A percentile compares a stretch with the other conserved stretches of the same genome.
Evolutionary conservation across 1,139 yeast species (phyloP).

Genomic region (Williopsis jadinii): DNA sequence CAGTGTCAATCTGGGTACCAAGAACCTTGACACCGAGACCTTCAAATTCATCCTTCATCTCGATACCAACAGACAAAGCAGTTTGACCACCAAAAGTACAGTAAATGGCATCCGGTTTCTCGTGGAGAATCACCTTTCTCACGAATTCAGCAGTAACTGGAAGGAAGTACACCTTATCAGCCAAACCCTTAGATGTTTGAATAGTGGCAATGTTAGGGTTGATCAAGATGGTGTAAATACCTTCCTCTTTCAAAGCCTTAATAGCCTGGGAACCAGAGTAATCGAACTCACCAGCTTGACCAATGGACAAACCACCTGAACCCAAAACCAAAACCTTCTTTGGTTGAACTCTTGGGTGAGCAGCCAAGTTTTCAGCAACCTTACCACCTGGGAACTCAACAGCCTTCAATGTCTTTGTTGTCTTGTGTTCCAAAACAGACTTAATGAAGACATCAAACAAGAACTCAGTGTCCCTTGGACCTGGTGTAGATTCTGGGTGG

Average conservation of each 20-base stretch:
- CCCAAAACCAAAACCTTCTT: constrained; percentile 95
- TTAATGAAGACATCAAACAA: constrained; percentile 89
- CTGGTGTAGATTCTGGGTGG: constrained; percentile 99
- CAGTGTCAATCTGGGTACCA: constrained; percentile 94
- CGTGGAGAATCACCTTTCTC: constrained; percentile 88
- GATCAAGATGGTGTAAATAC: constrained; percentile 88
- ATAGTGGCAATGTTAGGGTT: constrained; percentile 98
- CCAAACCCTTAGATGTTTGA: constrained; percentile 96
- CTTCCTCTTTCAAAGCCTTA: constrained; percentile 95
- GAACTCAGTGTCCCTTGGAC: constrained; percentile 98
- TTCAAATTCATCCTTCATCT: constrained; percentile 91
- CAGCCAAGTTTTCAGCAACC: constrained; percentile 63
- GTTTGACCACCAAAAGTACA: constrained; percentile 97
- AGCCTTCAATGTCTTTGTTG: constrained; percentile 53
- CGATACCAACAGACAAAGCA: constrained; percentile 91
- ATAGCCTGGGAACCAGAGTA: constrained; percentile 95
- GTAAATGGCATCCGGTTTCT: constrained; percentile 95
- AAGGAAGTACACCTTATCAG: constrained; percentile 94
- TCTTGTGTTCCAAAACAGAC: constrained; percentile 61
- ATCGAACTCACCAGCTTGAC: constrained; percentile 99
- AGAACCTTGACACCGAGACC: constrained; percentile 86
- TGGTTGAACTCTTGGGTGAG: constrained; percentile 71
- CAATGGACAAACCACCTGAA: constrained; percentile 97
- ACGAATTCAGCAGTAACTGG: constrained; percentile 97
- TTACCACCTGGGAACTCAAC: constrained; percentile 90